Evolutionary conservation across 2,329 filamentous ascomycete species (phyloP).

Genomic region (Fusarium devonianum): DNA sequence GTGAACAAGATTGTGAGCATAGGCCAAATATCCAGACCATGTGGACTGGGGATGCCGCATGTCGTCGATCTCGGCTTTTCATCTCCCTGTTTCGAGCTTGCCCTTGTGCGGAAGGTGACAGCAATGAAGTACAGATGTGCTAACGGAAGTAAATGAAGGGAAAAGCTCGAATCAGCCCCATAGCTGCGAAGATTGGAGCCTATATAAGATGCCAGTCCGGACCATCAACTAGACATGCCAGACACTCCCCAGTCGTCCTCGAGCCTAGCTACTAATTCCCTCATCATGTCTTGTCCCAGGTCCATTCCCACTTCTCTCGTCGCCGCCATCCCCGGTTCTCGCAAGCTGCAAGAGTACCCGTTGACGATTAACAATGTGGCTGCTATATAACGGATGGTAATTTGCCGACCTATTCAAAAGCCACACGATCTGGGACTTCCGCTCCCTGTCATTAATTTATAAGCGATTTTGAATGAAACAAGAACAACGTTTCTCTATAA

Average conservation of each 20-base stretch:
- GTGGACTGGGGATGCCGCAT: too few relatives aligned
- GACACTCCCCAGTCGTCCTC: background rate
- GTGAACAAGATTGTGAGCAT: too few relatives aligned
- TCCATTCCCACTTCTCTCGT: conserved; percentile 34
- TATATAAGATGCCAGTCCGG: conserved; percentile 9
- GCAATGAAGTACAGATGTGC: background rate
- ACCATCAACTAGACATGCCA: background rate
- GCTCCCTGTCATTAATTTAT: too few relatives aligned
- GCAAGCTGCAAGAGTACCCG: conserved; percentile 4
- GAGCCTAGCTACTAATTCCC: too few relatives aligned
- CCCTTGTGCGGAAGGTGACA: background rate
- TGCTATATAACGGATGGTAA: conserved; percentile 42
- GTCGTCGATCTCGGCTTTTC: background rate
- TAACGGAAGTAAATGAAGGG: too few relatives aligned
- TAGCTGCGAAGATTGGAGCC: background rate
- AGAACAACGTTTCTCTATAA: too few relatives aligned
- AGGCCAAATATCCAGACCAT: too few relatives aligned
- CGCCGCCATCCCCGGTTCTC: conserved; percentile 27
- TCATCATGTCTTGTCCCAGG: conserved; percentile 35
- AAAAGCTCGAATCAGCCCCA: background rate
- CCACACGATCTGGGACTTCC: conserved; percentile 44
- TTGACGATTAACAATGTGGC: conserved; percentile 40
- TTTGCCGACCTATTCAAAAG: conserved; percentile 37
- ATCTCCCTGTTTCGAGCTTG: background rate
- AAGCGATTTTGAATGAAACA: too few relatives aligned